Percentiles rank a stretch among this genome's conserved stretches.
phyloP scores from a whole-genome alignment of 2,329 filamentous ascomycete genomes.

The Chaetoscypha palmicola region DNA sequence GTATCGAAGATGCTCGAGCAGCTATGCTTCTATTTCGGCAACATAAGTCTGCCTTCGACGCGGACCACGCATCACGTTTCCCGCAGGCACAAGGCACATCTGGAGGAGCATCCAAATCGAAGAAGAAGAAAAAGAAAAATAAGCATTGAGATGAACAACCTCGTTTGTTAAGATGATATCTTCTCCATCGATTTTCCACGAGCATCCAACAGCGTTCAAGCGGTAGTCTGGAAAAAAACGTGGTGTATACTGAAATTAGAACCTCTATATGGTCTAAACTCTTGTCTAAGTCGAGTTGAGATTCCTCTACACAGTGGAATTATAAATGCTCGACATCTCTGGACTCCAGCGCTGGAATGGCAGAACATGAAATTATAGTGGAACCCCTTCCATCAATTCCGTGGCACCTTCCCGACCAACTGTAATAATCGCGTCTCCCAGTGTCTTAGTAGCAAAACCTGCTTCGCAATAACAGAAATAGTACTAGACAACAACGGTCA shows the following conservation, averaged over 20 bases:
- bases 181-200: too few species aligned
- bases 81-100: constrained; percentile 31
- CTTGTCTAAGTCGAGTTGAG: neutral
- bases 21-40: constrained; percentile 84
- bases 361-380: constrained; percentile 41
- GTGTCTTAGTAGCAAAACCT: constrained; percentile 63
- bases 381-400: constrained; percentile 65
- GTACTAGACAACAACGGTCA: constrained; percentile 40
- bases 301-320: too few species aligned
- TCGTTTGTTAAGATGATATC: too few species aligned
- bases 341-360: constrained; percentile 8
- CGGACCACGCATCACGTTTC: constrained; percentile 66
- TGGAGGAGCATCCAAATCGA: constrained; percentile 29
- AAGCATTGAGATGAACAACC: constrained; percentile 18
- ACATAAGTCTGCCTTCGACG: constrained; percentile 79
- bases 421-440: constrained; percentile 67
- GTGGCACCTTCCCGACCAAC: constrained; percentile 45
- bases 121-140: constrained; percentile 34
- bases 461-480: constrained; percentile 73
- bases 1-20: constrained; percentile 73
- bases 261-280: constrained; percentile 11
- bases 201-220: too few species aligned
- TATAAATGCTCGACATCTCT: neutral
- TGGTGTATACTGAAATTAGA: neutral
- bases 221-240: neutral